Percentiles rank a stretch among this genome's conserved stretches.
Conservation (phyloP, 257 asterid species). For the Scutellaria minor region DNA sequence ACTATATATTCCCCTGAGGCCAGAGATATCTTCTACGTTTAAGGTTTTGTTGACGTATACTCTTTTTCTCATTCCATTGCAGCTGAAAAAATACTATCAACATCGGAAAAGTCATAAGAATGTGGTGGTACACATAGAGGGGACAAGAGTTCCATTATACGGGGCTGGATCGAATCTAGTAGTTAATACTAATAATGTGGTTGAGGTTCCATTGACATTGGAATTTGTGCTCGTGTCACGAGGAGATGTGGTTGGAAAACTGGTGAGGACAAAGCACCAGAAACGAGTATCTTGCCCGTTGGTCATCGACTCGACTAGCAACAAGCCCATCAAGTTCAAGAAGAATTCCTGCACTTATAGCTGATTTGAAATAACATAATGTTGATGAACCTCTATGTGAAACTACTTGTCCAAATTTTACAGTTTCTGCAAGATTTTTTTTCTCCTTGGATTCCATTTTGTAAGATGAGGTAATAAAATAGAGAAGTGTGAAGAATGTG, state of each 20-base stretch:
- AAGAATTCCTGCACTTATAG: slow-evolving; percentile 68
- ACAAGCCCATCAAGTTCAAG: slow-evolving; percentile 67
- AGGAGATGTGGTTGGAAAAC: slow-evolving; percentile 87
- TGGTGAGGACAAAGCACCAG: slow-evolving; percentile 73
- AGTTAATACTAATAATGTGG: slow-evolving; percentile 39
- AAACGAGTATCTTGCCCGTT: slow-evolving; percentile 63
- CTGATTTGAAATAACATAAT: slow-evolving; percentile 38
- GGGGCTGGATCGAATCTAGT: slow-evolving; percentile 81
- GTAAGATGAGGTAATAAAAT: slow-evolving; percentile 23
- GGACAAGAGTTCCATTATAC: slow-evolving; percentile 76
- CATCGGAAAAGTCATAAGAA: slow-evolving; percentile 72
- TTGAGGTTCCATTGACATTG: slow-evolving; percentile 66
- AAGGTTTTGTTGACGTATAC: no score
- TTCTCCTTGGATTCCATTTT: slow-evolving; percentile 9
- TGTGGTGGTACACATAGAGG: slow-evolving; percentile 68
- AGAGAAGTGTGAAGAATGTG: slow-evolving; percentile 38
- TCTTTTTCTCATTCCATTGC: slow-evolving; percentile 34
- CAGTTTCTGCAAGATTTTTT: slow-evolving; percentile 25
- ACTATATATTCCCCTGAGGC: no score
- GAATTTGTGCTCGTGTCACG: slow-evolving; percentile 61
- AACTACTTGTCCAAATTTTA: slow-evolving; percentile 21
- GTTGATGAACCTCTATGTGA: slow-evolving; percentile 15
- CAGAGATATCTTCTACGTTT: no score
- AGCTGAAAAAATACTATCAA: slow-evolving; percentile 79
- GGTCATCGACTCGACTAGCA: slow-evolving; percentile 68